Evolutionary conservation across 306 rosid species (phyloP), one percentile per base, ranked within the genome.

Genomic region (Cotoneaster glaucophyllus): DNA sequence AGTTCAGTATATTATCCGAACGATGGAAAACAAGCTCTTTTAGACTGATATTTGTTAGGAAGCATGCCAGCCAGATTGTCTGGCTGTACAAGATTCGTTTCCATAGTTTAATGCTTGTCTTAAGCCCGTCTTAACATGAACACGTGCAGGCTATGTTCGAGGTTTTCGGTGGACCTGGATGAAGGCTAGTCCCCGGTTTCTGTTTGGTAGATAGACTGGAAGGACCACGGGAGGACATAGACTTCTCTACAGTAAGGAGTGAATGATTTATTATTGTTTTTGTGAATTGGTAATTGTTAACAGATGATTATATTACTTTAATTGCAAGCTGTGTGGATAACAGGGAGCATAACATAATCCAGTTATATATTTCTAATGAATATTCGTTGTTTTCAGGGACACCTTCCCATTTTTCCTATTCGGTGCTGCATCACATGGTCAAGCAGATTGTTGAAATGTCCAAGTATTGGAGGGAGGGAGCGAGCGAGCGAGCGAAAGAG

Each of bases 1-100:
- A 22, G 11, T 37, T 58, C 37, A 57, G 24, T 21, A 45, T 37
- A 21, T 65, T 37, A 65, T 65, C 26, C 0, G 6, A 29, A 22
- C 24, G 34, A 44, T 13, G 3, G 50, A 37, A 50, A 67, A 43
- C 73, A 54, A 28, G 17, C 65, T 67, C 24, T 81, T 37, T 32
- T 66, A 32, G 70, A 24, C 14, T 29, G 64, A 63, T 77, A 77
- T 80, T 37, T 61, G 90, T 87, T 87, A 70, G 86, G 87, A 70
- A 73, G 76, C 90, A 85, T 81, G 95, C 80, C 88, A 86, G 81
- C 87, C 31, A 63, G 59, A 59, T 77, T 71, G 72, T 73, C 62
- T 62, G 25, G 74, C 82, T 58, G 39, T 74, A 11, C 75, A 64
- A 74, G 85, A 84, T 87, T 82, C 85, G 70, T 82, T 82, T 84